Conservation (phyloP, 306 rosid species). For the Dryas drummondii region DNA sequence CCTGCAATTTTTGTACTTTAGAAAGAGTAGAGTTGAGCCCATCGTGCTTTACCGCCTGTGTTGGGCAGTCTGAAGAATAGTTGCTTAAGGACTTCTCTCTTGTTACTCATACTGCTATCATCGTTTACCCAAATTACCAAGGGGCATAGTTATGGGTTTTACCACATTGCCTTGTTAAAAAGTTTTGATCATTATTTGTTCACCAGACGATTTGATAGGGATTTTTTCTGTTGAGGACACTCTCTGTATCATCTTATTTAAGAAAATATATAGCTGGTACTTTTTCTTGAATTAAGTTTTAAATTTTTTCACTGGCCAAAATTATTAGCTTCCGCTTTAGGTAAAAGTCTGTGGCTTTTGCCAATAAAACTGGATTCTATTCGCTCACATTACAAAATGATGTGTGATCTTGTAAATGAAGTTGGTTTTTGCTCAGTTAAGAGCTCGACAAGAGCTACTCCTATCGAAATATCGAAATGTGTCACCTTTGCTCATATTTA, state of each 20-base stretch:
- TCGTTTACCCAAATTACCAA: not conserved
- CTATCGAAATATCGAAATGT: not conserved
- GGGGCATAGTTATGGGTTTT: not conserved
- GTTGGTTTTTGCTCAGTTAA: too few relatives aligned
- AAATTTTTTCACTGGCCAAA: too few relatives aligned
- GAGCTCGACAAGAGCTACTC: too few relatives aligned
- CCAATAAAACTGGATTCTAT: too few relatives aligned
- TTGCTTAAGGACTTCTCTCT: not conserved
- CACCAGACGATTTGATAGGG: not conserved
- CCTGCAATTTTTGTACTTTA: slow-evolving; percentile 27
- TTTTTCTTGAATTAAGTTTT: too few relatives aligned
- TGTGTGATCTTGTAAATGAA: too few relatives aligned
- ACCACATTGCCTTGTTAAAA: not conserved
- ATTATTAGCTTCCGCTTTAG: too few relatives aligned
- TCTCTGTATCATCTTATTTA: not conserved
- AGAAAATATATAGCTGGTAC: not conserved
- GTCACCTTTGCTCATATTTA: not conserved
- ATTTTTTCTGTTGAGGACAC: not conserved
- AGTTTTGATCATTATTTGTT: slow-evolving; percentile 19
- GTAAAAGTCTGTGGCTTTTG: too few relatives aligned
- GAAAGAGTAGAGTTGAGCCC: slow-evolving; percentile 30
- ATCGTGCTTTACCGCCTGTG: not conserved
- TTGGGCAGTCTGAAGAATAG: not conserved
- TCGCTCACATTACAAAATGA: too few relatives aligned
- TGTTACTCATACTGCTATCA: not conserved